Percentiles rank a stretch among this genome's conserved stretches.
phyloP scores from a whole-genome alignment of 2,329 filamentous ascomycete species.

The Colletotrichum godetiae region DNA sequence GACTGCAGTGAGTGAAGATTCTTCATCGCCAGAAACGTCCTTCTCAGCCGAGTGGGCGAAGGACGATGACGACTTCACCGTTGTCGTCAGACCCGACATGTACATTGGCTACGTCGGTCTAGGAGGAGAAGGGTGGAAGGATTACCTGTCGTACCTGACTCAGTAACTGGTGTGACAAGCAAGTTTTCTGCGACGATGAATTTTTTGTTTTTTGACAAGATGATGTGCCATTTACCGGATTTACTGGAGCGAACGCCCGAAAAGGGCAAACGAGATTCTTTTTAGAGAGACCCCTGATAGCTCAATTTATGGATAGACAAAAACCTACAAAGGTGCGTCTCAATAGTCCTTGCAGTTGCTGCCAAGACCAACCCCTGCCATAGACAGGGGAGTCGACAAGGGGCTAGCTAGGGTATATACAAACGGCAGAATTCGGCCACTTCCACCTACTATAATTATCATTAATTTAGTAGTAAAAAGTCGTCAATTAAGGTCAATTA shows the following conservation, averaged over 20 bases:
- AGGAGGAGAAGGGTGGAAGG: conserved; percentile 40
- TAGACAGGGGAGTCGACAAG: too few species aligned
- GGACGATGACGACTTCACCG: conserved; percentile 41
- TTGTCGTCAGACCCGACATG: conserved; percentile 54
- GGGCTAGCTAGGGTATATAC: too few species aligned
- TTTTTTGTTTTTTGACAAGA: neutral
- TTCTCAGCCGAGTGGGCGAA: conserved; percentile 47
- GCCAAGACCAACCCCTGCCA: too few species aligned
- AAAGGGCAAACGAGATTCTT: neutral
- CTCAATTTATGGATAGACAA: neutral
- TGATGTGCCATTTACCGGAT: neutral
- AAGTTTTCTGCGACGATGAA: neutral
- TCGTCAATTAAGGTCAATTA: too few species aligned
- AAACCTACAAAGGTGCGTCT: too few species aligned
- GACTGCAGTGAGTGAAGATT: neutral
- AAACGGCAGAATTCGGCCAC: too few species aligned
- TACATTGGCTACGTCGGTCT: conserved; percentile 50
- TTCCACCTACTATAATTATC: too few species aligned
- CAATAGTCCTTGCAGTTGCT: too few species aligned
- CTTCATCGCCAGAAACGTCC: neutral
- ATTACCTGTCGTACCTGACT: conserved; percentile 40
- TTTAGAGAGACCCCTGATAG: neutral
- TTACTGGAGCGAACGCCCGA: neutral
- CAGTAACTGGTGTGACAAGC: neutral
- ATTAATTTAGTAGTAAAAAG: too few species aligned